Conservation (phyloP, 2,329 filamentous ascomycete species). For the Trichoderma sp. region DNA sequence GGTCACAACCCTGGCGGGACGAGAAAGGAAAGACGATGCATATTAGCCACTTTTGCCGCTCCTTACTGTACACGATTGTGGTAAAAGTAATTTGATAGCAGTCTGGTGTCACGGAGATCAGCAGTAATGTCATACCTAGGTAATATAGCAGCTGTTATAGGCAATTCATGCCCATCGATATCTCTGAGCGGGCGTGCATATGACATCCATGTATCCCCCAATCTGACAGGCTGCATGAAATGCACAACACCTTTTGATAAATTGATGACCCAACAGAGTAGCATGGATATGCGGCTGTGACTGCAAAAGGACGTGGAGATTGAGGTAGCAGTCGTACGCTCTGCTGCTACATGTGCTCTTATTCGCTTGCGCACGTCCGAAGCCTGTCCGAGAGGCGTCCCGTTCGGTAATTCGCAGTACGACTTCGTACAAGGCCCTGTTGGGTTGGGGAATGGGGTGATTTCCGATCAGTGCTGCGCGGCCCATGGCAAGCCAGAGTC, state of each 20-base stretch:
- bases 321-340: background rate
- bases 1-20: background rate
- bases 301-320: background rate
- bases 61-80: too few relatives aligned
- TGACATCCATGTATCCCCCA: constrained; percentile 1
- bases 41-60: too few relatives aligned
- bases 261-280: background rate
- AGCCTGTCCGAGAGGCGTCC: constrained; percentile 1
- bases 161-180: background rate
- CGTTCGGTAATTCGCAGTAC: constrained; percentile 5
- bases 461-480: constrained; percentile 29
- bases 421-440: background rate
- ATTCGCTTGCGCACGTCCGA: constrained; percentile 1
- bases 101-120: background rate
- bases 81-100: background rate
- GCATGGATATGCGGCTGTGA: background rate
- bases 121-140: background rate
- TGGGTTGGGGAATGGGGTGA: constrained; percentile 31
- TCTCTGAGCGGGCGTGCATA: background rate
- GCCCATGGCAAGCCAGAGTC: background rate
- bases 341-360: constrained; percentile 1
- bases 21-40: background rate
- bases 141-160: background rate
- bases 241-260: background rate
- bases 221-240: constrained; percentile 7